These are phyloP conservation scores for Diaporthe destruens DNA, from an alignment of 2,329 filamentous ascomycete genomes.

Conservation along the genomic window DNA sequence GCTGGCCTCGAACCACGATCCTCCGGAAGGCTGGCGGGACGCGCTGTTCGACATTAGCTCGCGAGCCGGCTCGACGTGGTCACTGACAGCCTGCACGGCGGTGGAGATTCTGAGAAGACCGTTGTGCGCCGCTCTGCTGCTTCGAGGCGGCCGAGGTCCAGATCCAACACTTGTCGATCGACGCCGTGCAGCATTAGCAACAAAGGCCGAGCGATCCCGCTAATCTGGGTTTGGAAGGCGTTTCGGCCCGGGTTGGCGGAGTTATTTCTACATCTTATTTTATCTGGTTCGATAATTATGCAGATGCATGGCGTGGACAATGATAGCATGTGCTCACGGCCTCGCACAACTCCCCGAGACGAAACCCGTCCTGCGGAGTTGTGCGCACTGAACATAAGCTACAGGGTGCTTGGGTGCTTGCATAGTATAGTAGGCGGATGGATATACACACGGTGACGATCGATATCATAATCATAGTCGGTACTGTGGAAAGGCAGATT, in stretches of 20 bases:
- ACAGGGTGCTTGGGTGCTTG: neutral
- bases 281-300: neutral
- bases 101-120: constrained; percentile 15
- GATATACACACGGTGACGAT: neutral
- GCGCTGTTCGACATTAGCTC: constrained; percentile 8
- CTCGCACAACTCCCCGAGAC: neutral
- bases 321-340: neutral
- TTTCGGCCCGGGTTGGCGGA: constrained; percentile 38
- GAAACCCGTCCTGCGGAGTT: neutral
- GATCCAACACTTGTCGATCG: constrained; percentile 34
- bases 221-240: constrained; percentile 36
- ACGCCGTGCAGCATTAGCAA: constrained; percentile 23
- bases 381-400: neutral
- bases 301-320: neutral
- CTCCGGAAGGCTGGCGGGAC: neutral
- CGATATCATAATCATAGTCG: neutral
- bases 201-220: constrained; percentile 35
- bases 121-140: constrained; percentile 11
- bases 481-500: neutral
- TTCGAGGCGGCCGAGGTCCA: neutral
- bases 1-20: too few relatives aligned
- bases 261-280: neutral
- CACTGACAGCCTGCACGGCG: constrained; percentile 16
- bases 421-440: neutral
- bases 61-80: constrained; percentile 6